These are phyloP conservation scores for Penicillium simplicissimum DNA, from an alignment of 495 filamentous ascomycete species.

Conservation along the genomic window DNA sequence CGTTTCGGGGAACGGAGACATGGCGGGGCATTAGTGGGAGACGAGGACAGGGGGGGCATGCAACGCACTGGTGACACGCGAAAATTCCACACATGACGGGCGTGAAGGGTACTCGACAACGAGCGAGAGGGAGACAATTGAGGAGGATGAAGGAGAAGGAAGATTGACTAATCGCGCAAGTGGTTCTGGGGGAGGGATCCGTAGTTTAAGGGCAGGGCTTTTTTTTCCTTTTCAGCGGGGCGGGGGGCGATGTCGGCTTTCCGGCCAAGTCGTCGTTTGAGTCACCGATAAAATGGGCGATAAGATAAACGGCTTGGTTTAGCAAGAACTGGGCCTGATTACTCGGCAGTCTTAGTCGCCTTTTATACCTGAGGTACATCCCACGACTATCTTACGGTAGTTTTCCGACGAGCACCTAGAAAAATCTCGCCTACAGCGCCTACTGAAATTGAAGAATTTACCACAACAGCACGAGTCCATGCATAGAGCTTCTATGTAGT, in stretches of 20 bases:
- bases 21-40: constrained; percentile 13
- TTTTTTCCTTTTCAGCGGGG: constrained; percentile 36
- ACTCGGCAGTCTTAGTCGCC: neutral
- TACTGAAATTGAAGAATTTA: neutral
- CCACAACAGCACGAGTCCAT: neutral
- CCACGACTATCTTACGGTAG: neutral
- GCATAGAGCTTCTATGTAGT: neutral
- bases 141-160: constrained; percentile 10
- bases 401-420: neutral
- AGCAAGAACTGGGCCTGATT: neutral
- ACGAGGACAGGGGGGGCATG: constrained; percentile 4
- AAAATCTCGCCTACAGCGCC: neutral
- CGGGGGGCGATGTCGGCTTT: constrained; percentile 47
- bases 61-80: constrained; percentile 82
- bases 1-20: constrained; percentile 14
- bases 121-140: constrained; percentile 17
- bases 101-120: constrained; percentile 24
- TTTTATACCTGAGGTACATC: neutral
- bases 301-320: constrained; percentile 39
- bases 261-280: constrained; percentile 26
- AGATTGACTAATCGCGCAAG: constrained; percentile 25
- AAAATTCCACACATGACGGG: constrained; percentile 79
- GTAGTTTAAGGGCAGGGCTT: constrained; percentile 18
- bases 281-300: constrained; percentile 45
- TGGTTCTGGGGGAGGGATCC: constrained; percentile 18